These are phyloP conservation scores for Termitomyces sp. DNA, from an alignment of 768 basidiomycete genomes.

Conservation along the genomic window DNA sequence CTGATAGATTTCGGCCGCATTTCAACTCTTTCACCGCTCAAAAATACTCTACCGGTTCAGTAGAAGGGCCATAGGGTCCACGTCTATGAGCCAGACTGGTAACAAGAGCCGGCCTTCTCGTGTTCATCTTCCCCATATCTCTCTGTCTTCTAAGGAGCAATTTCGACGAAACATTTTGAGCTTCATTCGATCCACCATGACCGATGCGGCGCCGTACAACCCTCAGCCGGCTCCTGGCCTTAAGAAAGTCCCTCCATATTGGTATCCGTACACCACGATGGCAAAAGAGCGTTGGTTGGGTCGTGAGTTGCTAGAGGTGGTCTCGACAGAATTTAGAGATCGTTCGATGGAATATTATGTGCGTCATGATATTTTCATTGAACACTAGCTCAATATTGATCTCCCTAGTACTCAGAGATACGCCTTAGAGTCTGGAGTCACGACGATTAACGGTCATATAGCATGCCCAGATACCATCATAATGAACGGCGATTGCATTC, in stretches of 20 bases:
- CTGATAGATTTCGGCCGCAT: not conserved
- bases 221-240: slow-evolving; percentile 44
- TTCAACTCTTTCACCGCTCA: not conserved
- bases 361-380: slow-evolving; percentile 31
- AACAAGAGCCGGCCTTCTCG: slow-evolving; percentile 24
- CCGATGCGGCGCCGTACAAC: slow-evolving; percentile 31
- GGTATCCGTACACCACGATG: slow-evolving; percentile 92
- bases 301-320: slow-evolving; percentile 84
- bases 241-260: slow-evolving; percentile 84
- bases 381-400: slow-evolving; percentile 1
- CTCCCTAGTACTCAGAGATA: slow-evolving; percentile 39
- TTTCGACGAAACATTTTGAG: slow-evolving; percentile 56
- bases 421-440: slow-evolving; percentile 88
- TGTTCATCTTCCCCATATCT: slow-evolving; percentile 43
- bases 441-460: slow-evolving; percentile 89
- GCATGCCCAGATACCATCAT: slow-evolving; percentile 79
- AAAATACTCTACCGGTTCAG: slow-evolving; percentile 7
- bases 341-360: slow-evolving; percentile 96
- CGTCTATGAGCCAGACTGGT: slow-evolving; percentile 15
- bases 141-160: slow-evolving; percentile 49
- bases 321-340: slow-evolving; percentile 93
- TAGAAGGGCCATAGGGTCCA: slow-evolving; percentile 16
- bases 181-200: slow-evolving; percentile 52
- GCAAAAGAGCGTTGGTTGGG: slow-evolving; percentile 91
- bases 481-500: slow-evolving; percentile 84